phyloP scores from a whole-genome alignment of 768 basidiomycete genomes.

The Lactarius pseudohatsudake region DNA sequence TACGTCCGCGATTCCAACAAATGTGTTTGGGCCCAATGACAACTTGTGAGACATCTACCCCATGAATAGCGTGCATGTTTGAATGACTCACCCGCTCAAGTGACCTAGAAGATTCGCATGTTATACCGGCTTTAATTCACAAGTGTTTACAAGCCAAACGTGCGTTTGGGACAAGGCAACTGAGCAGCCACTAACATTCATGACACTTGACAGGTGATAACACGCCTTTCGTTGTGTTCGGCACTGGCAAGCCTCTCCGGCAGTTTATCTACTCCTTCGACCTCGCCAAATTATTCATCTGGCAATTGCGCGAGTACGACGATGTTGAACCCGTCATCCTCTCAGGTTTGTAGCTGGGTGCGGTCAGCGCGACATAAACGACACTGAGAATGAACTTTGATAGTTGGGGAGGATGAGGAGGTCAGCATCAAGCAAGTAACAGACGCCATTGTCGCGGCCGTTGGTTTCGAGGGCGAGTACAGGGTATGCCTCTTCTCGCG shows the following conservation, averaged over 20 bases:
- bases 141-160: constrained; percentile 92
- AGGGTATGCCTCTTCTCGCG: constrained; percentile 44
- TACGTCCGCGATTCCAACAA: constrained; percentile 95
- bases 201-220: constrained; percentile 55
- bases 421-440: constrained; percentile 89
- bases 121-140: constrained; percentile 92
- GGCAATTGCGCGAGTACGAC: constrained; percentile 87
- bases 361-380: background rate
- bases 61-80: background rate
- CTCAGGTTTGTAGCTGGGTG: constrained; percentile 53
- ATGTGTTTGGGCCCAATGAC: constrained; percentile 93
- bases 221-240: constrained; percentile 84
- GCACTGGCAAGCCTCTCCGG: constrained; percentile 89
- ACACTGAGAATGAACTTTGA: background rate
- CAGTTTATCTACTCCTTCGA: constrained; percentile 98
- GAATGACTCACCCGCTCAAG: constrained; percentile 39
- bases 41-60: constrained; percentile 64
- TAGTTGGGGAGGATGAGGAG: constrained; percentile 92
- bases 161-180: constrained; percentile 37
- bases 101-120: constrained; percentile 87
- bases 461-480: constrained; percentile 79
- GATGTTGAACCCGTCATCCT: constrained; percentile 92
- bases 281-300: constrained; percentile 93
- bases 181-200: constrained; percentile 11
- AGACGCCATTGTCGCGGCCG: constrained; percentile 83